These are phyloP conservation scores for Herpetomonas muscarum DNA, from an alignment of 208 protist genomes.

Conservation along the genomic window DNA sequence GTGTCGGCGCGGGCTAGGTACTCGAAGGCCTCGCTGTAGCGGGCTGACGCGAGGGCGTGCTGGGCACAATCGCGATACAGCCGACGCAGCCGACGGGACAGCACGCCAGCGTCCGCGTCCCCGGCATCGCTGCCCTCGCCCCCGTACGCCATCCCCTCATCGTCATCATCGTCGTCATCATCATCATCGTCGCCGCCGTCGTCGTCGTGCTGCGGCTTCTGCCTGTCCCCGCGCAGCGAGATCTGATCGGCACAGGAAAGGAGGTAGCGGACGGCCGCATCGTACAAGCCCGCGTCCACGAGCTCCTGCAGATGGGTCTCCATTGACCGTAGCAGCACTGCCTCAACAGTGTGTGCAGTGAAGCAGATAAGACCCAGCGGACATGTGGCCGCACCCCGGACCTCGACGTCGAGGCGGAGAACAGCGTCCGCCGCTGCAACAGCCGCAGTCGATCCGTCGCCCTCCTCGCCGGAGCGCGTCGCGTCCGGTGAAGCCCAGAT, in stretches of 20 bases:
- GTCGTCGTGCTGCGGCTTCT: slow-evolving; percentile 3
- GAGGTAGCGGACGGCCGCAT: slow-evolving; percentile 11
- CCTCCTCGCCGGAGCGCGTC: neutral
- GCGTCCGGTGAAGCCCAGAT: neutral
- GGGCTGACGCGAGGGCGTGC: slow-evolving; percentile 14
- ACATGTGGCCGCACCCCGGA: slow-evolving; percentile 5
- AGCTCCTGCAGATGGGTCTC: slow-evolving; percentile 7
- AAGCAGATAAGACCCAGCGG: slow-evolving; percentile 16
- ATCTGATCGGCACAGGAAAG: neutral
- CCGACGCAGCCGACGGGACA: neutral
- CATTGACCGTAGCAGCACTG: slow-evolving; percentile 5
- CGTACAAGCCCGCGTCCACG: slow-evolving; percentile 6
- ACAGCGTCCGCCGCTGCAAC: neutral
- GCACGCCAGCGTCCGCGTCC: neutral
- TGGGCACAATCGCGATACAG: slow-evolving; percentile 18
- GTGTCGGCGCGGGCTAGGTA: slow-evolving; percentile 20
- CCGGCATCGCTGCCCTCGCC: neutral
- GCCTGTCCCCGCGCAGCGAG: neutral
- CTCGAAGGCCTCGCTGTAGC: slow-evolving; percentile 20
- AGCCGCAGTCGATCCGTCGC: neutral
- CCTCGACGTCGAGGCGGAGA: slow-evolving; percentile 4
- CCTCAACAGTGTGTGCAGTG: slow-evolving; percentile 12
- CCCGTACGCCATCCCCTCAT: slow-evolving; percentile 4
- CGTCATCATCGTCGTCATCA: slow-evolving; percentile 10
- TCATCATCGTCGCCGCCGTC: neutral